Evolutionary conservation across 257 asterid genomes (phyloP), one percentile per base, ranked within the genome.

Genomic region (Fraxinus pennsylvanica): DNA sequence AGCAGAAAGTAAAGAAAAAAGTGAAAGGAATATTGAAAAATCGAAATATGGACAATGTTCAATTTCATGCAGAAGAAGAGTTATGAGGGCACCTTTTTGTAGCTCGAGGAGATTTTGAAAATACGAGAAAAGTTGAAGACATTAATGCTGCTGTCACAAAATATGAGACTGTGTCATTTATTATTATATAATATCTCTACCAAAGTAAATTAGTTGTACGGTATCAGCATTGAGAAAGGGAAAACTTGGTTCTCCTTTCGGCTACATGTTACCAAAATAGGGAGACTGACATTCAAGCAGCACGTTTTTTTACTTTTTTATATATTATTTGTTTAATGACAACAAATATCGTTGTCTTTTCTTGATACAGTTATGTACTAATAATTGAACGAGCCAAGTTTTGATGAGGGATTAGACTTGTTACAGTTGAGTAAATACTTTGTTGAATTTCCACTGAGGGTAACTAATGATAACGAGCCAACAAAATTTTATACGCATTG

Each of bases 101-200:
- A 68, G 96, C 94, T 90, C 93, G 94, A 91, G 94, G 87, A 68
- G 9, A 43, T 85, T 72, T 82, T 84, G 87, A 59, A 59, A 82
- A 82, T 81, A 74, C 75, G 80, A 77, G 79, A 78, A 88, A 86
- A 80, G 86, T 47, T 80, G 39, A 61, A 81, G 47, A 77, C 74
- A 63, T 63, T 59, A 72, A 74, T 29, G 71, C 68, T 66, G 61
- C 79, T 21, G 83, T 65, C 84, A 79, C 74, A 72, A 83, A 81
- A 79, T 69, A 82, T 80, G 80, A 1, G 82, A 81, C 47, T 36
- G 74, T 74, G 74, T 73, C 35, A 75, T 67, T 38, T 19, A 50
- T 36, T 12, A 36, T 63, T 61, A 22, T 10, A 0, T 25, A 22
- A 59, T 59, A 22, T 59, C 21, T 59, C 77, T 70, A 73, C 73